Percentiles rank a stretch among this genome's conserved stretches.
These are phyloP conservation scores for Aegilops speltoides DNA, from an alignment of 176 grass and related monocot species.

Conservation along the genomic window DNA sequence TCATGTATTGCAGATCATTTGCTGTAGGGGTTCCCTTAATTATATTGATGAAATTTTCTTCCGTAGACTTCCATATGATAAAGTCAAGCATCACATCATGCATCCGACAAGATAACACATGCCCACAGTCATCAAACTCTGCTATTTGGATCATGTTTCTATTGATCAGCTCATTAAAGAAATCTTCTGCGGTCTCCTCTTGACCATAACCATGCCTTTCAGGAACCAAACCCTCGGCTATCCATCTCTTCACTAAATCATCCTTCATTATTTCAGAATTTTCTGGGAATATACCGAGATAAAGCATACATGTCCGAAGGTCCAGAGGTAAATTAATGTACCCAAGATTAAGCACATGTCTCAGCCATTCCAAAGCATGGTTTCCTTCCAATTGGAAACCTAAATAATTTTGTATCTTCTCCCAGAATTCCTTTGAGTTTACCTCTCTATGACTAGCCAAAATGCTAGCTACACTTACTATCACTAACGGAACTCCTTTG, in stretches of 20 bases:
- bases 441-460: not conserved
- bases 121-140: conserved; percentile 4
- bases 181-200: not conserved
- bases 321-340: conserved; percentile 3
- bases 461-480: conserved; percentile 6
- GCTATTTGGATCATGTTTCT: conserved; percentile 25
- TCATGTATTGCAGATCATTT: not conserved
- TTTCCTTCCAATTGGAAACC: not conserved
- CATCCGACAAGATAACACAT: conserved; percentile 3
- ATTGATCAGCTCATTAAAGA: conserved; percentile 4
- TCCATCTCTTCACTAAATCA: conserved; percentile 18
- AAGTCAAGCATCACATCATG: conserved; percentile 26
- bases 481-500: conserved; percentile 19
- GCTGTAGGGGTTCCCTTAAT: not conserved
- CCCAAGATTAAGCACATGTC: conserved; percentile 3
- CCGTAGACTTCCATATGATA: conserved; percentile 14
- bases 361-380: not conserved
- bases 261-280: conserved; percentile 2
- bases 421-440: not conserved
- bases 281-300: conserved; percentile 30
- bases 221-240: conserved; percentile 14
- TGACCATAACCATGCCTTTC: not conserved
- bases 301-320: not conserved
- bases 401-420: not conserved
- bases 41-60: conserved; percentile 25